Conservation (phyloP, 2,329 filamentous ascomycete genomes). For the Herpomyces periplanetae region DNA sequence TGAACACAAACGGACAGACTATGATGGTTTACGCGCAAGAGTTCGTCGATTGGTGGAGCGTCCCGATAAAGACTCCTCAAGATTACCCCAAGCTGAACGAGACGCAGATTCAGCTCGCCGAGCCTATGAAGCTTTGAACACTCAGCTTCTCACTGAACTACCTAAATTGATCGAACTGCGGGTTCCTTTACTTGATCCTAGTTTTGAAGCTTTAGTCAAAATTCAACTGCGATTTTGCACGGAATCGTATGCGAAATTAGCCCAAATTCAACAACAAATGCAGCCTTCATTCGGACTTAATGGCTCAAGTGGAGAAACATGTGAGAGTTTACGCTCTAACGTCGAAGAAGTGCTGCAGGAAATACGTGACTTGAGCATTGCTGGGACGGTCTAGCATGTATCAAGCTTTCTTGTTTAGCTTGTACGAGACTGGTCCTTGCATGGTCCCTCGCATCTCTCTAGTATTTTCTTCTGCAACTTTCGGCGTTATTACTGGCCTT, state of each 20-base stretch:
- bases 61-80: conserved; percentile 89
- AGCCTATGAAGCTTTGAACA: conserved; percentile 84
- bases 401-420: too few relatives aligned
- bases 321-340: too few relatives aligned
- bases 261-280: conserved; percentile 91
- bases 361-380: conserved; percentile 82
- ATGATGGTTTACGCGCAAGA: conserved; percentile 72
- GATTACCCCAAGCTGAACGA: conserved; percentile 77
- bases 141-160: conserved; percentile 65
- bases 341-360: conserved; percentile 90
- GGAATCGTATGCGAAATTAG: conserved; percentile 88
- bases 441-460: too few relatives aligned
- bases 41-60: conserved; percentile 93
- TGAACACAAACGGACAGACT: conserved; percentile 89
- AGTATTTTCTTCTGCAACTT: too few relatives aligned
- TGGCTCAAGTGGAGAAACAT: too few relatives aligned
- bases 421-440: too few relatives aligned
- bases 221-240: conserved; percentile 92
- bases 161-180: conserved; percentile 85
- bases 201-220: conserved; percentile 89
- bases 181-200: conserved; percentile 83
- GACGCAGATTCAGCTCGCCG: conserved; percentile 75
- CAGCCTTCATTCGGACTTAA: too few relatives aligned
- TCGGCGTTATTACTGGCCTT: too few relatives aligned
- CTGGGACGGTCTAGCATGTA: conserved; percentile 18